Conservation (phyloP, 2,329 filamentous ascomycete species). For the Plectosphaerella plurivora region DNA sequence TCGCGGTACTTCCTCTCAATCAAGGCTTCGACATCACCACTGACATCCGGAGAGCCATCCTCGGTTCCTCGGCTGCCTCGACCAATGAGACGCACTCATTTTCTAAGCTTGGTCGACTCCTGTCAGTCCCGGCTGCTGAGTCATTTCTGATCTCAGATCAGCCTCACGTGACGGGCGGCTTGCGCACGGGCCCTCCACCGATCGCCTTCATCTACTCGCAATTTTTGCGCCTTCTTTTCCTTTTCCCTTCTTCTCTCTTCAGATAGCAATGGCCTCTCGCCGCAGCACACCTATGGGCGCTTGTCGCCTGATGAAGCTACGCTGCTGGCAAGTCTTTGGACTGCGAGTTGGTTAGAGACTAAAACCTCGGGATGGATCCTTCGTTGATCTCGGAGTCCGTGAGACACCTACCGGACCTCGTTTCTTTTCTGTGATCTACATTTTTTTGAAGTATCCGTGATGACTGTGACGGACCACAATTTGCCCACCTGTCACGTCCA, state of each 20-base stretch:
- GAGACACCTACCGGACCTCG: conserved; percentile 10
- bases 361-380: conserved; percentile 14
- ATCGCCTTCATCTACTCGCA: not conserved
- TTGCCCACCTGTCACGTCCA: too few relatives aligned
- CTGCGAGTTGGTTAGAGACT: conserved; percentile 11
- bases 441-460: not conserved
- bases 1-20: conserved; percentile 8
- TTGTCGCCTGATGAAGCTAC: not conserved
- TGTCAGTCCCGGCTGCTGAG: not conserved
- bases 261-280: conserved; percentile 13
- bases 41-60: conserved; percentile 8
- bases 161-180: not conserved
- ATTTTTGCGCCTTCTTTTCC: conserved; percentile 1
- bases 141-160: not conserved
- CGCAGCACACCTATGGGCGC: conserved; percentile 13
- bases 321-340: conserved; percentile 13
- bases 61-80: conserved; percentile 39
- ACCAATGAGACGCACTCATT: conserved; percentile 34
- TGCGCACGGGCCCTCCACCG: conserved; percentile 8
- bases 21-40: conserved; percentile 3
- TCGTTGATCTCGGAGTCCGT: conserved; percentile 15
- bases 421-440: conserved; percentile 17
- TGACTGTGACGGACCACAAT: too few relatives aligned
- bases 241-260: conserved; percentile 7
- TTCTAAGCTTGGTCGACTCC: conserved; percentile 24